These are phyloP conservation scores for Pseudogymnoascus sp. DNA, from an alignment of 2,329 filamentous ascomycete species.

Conservation along the genomic window DNA sequence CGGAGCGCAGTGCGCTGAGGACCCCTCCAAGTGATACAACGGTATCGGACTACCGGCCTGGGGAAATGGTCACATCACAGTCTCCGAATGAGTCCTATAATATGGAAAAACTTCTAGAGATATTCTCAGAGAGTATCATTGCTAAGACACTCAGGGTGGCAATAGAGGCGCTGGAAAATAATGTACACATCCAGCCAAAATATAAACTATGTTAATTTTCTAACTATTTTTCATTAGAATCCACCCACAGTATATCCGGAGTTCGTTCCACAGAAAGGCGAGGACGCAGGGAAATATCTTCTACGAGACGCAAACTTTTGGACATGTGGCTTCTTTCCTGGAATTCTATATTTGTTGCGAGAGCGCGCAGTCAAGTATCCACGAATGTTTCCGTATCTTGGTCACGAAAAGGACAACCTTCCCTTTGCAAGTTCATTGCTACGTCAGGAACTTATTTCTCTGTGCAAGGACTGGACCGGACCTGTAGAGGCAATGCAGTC, in stretches of 20 bases:
- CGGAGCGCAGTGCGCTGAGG: not conserved
- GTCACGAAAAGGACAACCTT: not conserved
- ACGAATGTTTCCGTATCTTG: conserved; percentile 14
- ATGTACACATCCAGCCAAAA: not conserved
- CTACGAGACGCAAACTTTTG: conserved; percentile 25
- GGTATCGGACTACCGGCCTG: not conserved
- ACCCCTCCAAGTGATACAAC: not conserved
- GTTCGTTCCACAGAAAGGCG: conserved; percentile 20
- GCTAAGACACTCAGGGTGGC: conserved; percentile 22
- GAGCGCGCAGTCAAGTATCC: conserved; percentile 31
- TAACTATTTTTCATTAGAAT: conserved; percentile 12
- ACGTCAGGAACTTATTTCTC: conserved; percentile 19
- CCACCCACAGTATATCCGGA: conserved; percentile 21
- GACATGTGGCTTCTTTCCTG: conserved; percentile 36
- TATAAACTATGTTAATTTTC: not conserved
- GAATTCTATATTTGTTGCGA: conserved; percentile 30
- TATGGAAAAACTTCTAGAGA: conserved; percentile 11
- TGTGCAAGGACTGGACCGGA: conserved; percentile 30
- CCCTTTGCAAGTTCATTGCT: not conserved
- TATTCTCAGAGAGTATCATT: conserved; percentile 19
- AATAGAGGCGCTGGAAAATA: conserved; percentile 11
- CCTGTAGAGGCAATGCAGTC: conserved; percentile 31
- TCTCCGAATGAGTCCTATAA: not conserved
- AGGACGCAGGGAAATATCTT: conserved; percentile 15
- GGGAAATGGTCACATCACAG: not conserved